Base-by-base conservation (phyloP, 139 green algal species). In the Asterochloris sp. region DNA sequence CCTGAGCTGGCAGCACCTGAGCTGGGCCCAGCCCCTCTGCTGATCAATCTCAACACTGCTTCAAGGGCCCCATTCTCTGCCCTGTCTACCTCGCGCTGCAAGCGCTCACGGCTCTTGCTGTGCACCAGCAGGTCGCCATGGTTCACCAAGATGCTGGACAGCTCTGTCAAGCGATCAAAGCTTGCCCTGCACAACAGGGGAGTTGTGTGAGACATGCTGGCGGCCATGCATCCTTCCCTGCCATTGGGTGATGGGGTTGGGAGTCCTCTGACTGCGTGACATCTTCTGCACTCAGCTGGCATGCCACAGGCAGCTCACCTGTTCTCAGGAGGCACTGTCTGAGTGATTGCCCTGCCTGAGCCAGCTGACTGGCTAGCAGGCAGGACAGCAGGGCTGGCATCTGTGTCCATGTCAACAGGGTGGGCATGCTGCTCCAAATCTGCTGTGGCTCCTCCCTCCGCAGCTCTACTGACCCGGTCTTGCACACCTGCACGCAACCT, bases 141-240 rank as follows among this genome's bases (percentile, higher is more conserved):
- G n/a, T 80, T 71, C 73, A 93, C 77, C 73, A 92, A 81, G 38
- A 85, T 2, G 62, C 83, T 89, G 28, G 85, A 85, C 62, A 81
- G 86, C 47, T 89, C 87, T 38, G 90, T 93, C 73, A 91, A 62
- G 10, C 73, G 38, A 76, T 92, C 83, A 74, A 92, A 93, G 16
- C 62, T 64, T 23, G 80, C 74, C 80, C 83, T 86, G 83, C 61
- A 80, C 12, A 17, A 63, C 23, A 66, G n/a, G 11, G 21, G 29
- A 0, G 71, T 28, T 1, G 4, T 19, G 27, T 26, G 1, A 47
- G 10, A 76, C 24, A 15, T 10, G 19, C 71, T 11, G 29, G 71
- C 21, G 61, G 24, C 1, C 6, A 6, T 62, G 74, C 74, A 63
- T 79, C 16, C 13, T 8, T 62, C 13, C 1, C 29, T n/a, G 16